A percentile compares a stretch with the other conserved stretches of the same genome.
These are phyloP conservation scores for Straminergon stramineum DNA, from an alignment of 225 moss, liverwort and hornwort species.

Conservation along the genomic window DNA sequence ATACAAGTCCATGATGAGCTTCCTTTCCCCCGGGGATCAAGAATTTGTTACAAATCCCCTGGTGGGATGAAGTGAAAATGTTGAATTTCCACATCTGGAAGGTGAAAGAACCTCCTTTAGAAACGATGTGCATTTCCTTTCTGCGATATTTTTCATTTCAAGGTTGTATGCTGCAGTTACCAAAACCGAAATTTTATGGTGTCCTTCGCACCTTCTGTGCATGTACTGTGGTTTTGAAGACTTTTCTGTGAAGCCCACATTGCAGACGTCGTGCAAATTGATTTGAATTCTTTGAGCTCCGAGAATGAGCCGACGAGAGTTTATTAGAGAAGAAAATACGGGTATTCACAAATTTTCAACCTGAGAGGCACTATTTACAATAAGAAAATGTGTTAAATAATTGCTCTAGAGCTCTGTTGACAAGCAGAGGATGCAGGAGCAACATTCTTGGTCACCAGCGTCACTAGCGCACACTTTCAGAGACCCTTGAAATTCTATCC, in stretches of 20 bases:
- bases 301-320: background rate
- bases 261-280: too few species aligned
- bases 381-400: rapidly evolving
- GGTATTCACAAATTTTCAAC: rapidly evolving
- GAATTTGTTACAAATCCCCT: too few species aligned
- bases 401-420: too few species aligned
- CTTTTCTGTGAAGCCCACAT: too few species aligned
- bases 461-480: rapidly evolving
- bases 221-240: too few species aligned
- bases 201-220: rapidly evolving
- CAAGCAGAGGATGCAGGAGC: too few species aligned
- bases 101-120: background rate
- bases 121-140: background rate
- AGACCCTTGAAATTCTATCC: rapidly evolving
- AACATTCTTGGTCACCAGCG: rapidly evolving
- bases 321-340: too few species aligned
- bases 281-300: background rate
- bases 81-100: background rate
- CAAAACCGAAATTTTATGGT: background rate
- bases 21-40: background rate
- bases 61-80: too few species aligned
- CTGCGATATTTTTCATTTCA: background rate
- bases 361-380: too few species aligned
- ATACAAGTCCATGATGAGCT: too few species aligned
- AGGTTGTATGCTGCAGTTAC: too few species aligned